Conservation (phyloP, 768 basidiomycete genomes). For the Coprinopsis cinerea region DNA sequence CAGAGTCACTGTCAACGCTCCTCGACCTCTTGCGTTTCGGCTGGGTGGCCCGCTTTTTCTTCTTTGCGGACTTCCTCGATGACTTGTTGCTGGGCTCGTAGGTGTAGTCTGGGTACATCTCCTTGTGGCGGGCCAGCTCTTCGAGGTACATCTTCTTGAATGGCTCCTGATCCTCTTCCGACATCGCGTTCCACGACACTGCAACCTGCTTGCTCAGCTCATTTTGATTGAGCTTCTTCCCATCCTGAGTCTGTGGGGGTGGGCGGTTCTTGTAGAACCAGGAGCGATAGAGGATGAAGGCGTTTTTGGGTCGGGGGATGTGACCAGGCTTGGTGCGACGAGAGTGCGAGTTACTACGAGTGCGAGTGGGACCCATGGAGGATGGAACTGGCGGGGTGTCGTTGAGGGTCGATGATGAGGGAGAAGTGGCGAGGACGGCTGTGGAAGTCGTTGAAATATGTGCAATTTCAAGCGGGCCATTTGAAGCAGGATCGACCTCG, state of each 20-base stretch:
- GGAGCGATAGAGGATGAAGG: slow-evolving; percentile 77
- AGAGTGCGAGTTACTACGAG: slow-evolving; percentile 30
- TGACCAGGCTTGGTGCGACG: slow-evolving; percentile 46
- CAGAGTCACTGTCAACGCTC: background rate
- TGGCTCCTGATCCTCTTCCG: background rate
- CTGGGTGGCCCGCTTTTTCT: background rate
- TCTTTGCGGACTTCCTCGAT: background rate
- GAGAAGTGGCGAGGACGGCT: background rate
- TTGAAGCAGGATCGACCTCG: too few relatives aligned
- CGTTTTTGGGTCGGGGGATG: slow-evolving; percentile 69
- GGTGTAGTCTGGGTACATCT: background rate
- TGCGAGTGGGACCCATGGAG: background rate
- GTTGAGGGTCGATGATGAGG: background rate
- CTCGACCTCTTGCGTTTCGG: background rate
- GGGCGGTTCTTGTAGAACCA: slow-evolving; percentile 35
- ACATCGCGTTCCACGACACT: background rate
- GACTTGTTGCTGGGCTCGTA: background rate
- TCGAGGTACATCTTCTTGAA: background rate
- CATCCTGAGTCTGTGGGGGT: background rate
- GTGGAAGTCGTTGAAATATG: too few relatives aligned
- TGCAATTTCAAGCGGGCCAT: too few relatives aligned
- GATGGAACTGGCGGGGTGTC: background rate
- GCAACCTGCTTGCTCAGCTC: background rate
- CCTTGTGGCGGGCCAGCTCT: background rate
- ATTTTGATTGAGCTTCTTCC: slow-evolving; percentile 1